Base-by-base conservation (phyloP, 352 stramenopile genomes). In the Phytophthora pistaciae region DNA sequence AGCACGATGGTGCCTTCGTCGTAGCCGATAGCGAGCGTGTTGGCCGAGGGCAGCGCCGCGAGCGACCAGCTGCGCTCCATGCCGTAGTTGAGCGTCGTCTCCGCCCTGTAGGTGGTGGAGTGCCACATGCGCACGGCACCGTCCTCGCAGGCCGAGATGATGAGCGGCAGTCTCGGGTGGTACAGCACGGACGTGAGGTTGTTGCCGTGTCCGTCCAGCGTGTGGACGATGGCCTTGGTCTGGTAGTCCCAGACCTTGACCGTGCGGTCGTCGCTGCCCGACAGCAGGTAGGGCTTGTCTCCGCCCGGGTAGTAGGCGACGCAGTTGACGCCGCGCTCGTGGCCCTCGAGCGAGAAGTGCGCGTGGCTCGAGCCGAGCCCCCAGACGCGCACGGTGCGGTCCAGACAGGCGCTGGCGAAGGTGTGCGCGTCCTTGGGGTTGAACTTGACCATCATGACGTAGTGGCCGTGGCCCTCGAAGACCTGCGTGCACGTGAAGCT, bases 231-330 rank as follows among this genome's bases (percentile, higher is more conserved):
- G n/a, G 93, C 97, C 80, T 99, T 99, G 10, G 98, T 99, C 91
- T 99, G 91, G 87, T 99, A 99, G 83, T 99, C 98, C 98, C 98
- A 99, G 68, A 99, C 98, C 74, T 99, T 99, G 36, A 99, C 94
- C 10, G 96, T 99, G 46, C 95, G 93, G 85, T 99, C 90, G 75
- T 99, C 97, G 5, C 97, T 93, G 20, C 97, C 97, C 18, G 93
- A 99, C 11, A 99, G 82, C 70, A 99, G 87, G 82, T 99, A 99
- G 7, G 98, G 98, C 74, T 99, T 99, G 79, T 99, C 98, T 40
- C 97, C 97, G 13, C 96, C 98, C 0, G 96, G 97, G 83, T 99
- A 99, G 83, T 99, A 99, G 70, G 99, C 98, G 40, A 99, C 88
- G 72, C 96, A 99, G 79, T 99, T 99, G 25, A 99, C 97, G 44